These are phyloP conservation scores for Canavalia gladiata DNA, from an alignment of 306 rosid genomes.

Conservation along the genomic window DNA sequence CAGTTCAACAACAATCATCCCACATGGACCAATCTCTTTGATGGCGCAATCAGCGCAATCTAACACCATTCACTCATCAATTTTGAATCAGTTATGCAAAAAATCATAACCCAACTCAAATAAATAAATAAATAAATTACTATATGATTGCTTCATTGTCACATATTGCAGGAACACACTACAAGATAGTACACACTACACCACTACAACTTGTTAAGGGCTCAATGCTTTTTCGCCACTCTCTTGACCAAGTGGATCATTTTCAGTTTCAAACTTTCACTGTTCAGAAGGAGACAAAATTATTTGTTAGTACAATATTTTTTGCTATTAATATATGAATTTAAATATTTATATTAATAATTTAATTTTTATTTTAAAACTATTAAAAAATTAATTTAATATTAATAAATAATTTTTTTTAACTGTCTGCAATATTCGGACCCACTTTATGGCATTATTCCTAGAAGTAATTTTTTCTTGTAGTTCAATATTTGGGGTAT, in stretches of 20 bases:
- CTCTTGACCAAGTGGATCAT: constrained; percentile 10
- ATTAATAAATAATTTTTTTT: no score
- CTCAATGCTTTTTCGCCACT: background rate
- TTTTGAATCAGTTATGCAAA: constrained; percentile 28
- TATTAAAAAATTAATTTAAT: no score
- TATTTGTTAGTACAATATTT: no score
- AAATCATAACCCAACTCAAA: background rate
- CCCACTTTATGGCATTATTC: no score
- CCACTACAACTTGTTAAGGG: background rate
- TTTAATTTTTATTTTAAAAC: no score
- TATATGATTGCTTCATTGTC: background rate
- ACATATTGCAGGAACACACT: background rate
- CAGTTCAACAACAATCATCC: constrained; percentile 49
- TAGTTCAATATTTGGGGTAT: no score
- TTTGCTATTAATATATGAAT: no score
- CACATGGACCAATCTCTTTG: constrained; percentile 50
- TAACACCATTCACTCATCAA: constrained; percentile 38
- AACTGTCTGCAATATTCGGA: no score
- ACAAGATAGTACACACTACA: constrained; percentile 16
- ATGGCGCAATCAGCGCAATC: constrained; percentile 74
- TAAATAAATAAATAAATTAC: background rate
- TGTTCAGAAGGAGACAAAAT: no score
- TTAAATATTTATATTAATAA: no score
- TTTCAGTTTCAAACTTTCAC: no score
- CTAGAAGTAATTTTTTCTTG: no score